phyloP scores from a whole-genome alignment of 1,139 yeast genomes.

The Scheffersomyces titani region DNA sequence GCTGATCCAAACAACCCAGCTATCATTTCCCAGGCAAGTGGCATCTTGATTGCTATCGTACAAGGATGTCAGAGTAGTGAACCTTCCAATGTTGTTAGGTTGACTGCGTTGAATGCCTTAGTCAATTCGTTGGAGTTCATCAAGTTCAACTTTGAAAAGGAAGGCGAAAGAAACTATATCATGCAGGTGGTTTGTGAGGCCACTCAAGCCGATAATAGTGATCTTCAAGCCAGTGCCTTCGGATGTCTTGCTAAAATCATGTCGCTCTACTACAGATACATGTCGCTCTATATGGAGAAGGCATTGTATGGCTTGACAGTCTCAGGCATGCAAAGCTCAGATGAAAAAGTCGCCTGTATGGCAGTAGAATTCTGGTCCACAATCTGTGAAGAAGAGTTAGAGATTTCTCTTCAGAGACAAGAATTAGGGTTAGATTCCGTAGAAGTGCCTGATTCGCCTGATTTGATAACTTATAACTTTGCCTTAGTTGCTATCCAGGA shows the following conservation, averaged over 20 bases:
- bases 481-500: conserved; percentile 82
- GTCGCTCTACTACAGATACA: conserved; percentile 83
- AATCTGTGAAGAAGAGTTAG: conserved; percentile 94
- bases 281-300: conserved; percentile 96
- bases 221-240: conserved; percentile 90
- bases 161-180: conserved; percentile 92
- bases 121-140: conserved; percentile 91
- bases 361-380: conserved; percentile 99
- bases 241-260: conserved; percentile 94
- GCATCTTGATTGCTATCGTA: conserved; percentile 90
- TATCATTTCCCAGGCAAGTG: conserved; percentile 82
- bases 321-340: conserved; percentile 83
- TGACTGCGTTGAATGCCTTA: conserved; percentile 89
- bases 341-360: conserved; percentile 93
- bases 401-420: conserved; percentile 65
- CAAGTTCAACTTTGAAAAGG: conserved; percentile 82
- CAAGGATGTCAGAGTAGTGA: conserved; percentile 92
- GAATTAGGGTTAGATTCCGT: conserved; percentile 49
- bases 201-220: conserved; percentile 81
- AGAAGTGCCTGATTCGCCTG: conserved; percentile 41
- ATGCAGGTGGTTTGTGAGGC: conserved; percentile 99
- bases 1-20: conserved; percentile 86
- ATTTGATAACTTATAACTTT: conserved; percentile 61
- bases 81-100: conserved; percentile 70
- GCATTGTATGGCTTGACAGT: conserved; percentile 91